Base-by-base conservation (phyloP, 345 rosid species). In the Hirschfeldia incana region DNA sequence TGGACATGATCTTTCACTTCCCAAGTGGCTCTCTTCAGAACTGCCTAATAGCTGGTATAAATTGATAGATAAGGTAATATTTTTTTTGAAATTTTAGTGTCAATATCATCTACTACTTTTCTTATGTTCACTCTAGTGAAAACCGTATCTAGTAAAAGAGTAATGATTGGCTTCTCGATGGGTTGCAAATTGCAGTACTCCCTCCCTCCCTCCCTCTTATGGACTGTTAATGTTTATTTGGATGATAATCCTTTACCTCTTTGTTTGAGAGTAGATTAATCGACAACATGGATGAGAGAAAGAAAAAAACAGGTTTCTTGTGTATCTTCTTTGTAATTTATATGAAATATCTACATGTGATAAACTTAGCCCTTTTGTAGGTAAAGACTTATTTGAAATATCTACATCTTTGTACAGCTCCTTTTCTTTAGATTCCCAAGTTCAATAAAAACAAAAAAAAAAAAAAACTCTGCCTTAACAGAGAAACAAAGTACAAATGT, bases 1-100 rank as follows among this genome's bases (percentile, higher is more conserved):
- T 69, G 42, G 69, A 61, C 39, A 51, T 63, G 42, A 77, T 77
- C 46, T 53, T 63, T 70, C 15, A 32, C 37, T 34, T 51, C 57
- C 21, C 53, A 11, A 10, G 36, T 60, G 15, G 51, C n/a, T 42
- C 51, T 42, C 51, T 42, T 42, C 5, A 34, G 37, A 34, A 5
- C 37, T 34, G 37, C 37, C 37, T 34, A 34, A 37, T 37, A 37
- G 44, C 44, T 37, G 57, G 1, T 36, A 11, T 37, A 6, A 37
- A 27, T 34, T 6, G 8, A 3, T 21, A 55, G 58, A 13, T 28
- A 69, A 12, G 1, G 11, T 5, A 37, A 10, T n/a, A n/a, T n/a
- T n/a, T n/a, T n/a, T n/a, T n/a, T 37, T 42, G 16, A 15, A 44
- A 44, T 17, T 53, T 32, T 29, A 58, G 26, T 15, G 33, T 67